Base-by-base conservation (phyloP, 2,329 filamentous ascomycete species). In the Pseudogymnoascus sp. region DNA sequence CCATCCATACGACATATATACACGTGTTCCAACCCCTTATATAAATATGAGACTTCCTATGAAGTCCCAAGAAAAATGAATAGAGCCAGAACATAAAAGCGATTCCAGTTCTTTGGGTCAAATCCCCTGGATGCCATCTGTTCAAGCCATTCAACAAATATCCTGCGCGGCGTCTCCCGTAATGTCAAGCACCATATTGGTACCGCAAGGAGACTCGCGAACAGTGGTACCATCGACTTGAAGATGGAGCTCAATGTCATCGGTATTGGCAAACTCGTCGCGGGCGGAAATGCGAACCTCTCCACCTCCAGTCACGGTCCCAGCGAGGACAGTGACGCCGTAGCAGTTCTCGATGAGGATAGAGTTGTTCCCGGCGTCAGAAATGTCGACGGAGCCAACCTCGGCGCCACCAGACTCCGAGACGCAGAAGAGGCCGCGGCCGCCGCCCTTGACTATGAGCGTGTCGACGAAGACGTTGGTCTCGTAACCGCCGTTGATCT, bases 291-390 rank as follows among this genome's bases (percentile, higher is more conserved):
- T 63, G 2, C 81, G 73, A 6, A 83, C 79, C 68, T 82, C 79
- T 0, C 81, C 81, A 1, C 81, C 80, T 1, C 79, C 77, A 23
- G 74, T 76, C 21, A 83, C 76, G 2, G 73, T 78, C 0, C 81
- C 81, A 15, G 75, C 75, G 1, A 67, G 69, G 66, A 83, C 81
- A 1, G 71, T 69, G 30, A 83, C 63, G 58, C 79, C 79, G 67
- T 83, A 82, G 71, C 81, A 83, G 68, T 83, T 83, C 73, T 83
- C 80, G 26, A 83, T 78, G 1, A 83, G 72, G 18, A 83, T 74
- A 0, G 80, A 77, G 60, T 83, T 82, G 66, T 79, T 81, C 0
- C 75, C 80, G 55, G 82, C 83, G 63, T 72, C 70, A 0, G 78
- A 74, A 1, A 83, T 71, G 63, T 82, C 79, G 15, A 82, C 70